A percentile compares a stretch with the other conserved stretches of the same genome.
phyloP scores from a whole-genome alignment of 225 moss, liverwort and hornwort genomes.

The Sphagnum tenellum region DNA sequence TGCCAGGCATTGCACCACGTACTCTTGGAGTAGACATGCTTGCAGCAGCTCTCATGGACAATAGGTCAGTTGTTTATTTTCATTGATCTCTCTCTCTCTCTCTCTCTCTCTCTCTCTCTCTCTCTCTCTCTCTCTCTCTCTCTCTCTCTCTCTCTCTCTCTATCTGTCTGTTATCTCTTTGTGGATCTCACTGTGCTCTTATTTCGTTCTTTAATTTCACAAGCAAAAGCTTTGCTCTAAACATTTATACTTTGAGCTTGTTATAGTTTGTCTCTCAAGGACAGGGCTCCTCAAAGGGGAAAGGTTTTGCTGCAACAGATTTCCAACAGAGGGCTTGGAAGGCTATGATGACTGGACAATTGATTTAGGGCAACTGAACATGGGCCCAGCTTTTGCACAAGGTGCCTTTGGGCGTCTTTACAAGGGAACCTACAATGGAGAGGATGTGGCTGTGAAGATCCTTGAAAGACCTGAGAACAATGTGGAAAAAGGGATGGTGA shows the following conservation, averaged over 20 bases:
- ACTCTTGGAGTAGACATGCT: constrained; percentile 70
- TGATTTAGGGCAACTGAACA: constrained; percentile 68
- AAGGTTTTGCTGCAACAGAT: constrained; percentile 25
- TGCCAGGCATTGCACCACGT: constrained; percentile 64
- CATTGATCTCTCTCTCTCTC: too few species aligned
- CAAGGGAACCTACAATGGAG: constrained; percentile 86
- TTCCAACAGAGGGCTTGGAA: constrained; percentile 79
- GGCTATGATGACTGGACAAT: constrained; percentile 98
- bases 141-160: too few species aligned
- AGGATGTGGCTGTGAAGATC: constrained; percentile 96
- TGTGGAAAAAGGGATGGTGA: constrained; percentile 65
- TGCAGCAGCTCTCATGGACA: constrained; percentile 86
- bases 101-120: too few species aligned
- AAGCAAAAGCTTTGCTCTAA: too few species aligned
- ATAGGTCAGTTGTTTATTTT: constrained; percentile 17
- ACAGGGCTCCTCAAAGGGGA: too few species aligned
- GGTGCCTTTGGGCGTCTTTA: constrained; percentile 94
- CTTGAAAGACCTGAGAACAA: constrained; percentile 97
- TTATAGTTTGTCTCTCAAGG: too few species aligned
- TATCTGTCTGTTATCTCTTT: too few species aligned
- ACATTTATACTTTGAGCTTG: too few species aligned
- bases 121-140: too few species aligned
- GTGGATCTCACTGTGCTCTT: too few species aligned
- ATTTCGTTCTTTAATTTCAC: too few species aligned
- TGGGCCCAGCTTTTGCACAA: constrained; percentile 94